Percentiles rank a stretch among this genome's conserved stretches.
Conservation (phyloP, 169 alveolate genomes). For the Cryptosporidium sp. region DNA sequence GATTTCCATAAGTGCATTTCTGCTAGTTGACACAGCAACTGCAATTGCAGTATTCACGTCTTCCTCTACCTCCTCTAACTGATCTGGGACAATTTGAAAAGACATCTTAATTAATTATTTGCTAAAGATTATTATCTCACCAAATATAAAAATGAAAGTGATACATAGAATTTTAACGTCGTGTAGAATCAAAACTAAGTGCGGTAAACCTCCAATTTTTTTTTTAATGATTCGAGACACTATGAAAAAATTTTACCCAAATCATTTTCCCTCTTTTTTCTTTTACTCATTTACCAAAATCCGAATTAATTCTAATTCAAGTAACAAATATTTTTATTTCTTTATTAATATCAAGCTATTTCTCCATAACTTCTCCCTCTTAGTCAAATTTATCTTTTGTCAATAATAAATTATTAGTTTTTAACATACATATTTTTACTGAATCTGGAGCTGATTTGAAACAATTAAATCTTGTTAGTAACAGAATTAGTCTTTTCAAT, state of each 20-base stretch:
- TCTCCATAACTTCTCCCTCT: neutral
- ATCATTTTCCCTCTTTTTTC: neutral
- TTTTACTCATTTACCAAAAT: neutral
- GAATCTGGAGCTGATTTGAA: neutral
- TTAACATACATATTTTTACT: neutral
- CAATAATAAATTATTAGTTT: no score
- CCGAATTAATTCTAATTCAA: no score
- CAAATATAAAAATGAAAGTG: neutral
- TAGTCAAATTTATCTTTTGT: neutral
- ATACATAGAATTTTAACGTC: neutral
- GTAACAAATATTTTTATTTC: neutral
- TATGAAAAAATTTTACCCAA: neutral
- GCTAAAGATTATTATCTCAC: neutral
- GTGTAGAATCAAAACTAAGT: neutral
- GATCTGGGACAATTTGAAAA: slow-evolving; percentile 63
- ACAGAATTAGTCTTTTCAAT: no score
- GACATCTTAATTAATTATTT: slow-evolving; percentile 31
- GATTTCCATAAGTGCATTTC: slow-evolving; percentile 36
- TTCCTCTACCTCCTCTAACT: slow-evolving; percentile 64
- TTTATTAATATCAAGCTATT: neutral
- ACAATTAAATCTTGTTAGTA: no score
- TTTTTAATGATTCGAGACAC: slow-evolving; percentile 1
- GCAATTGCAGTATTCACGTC: slow-evolving; percentile 71
- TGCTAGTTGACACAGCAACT: slow-evolving; percentile 53
- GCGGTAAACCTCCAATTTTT: slow-evolving; percentile 16